phyloP scores from a whole-genome alignment of 108 stramenopile genomes.

The Fistulifera pelliculosa region DNA sequence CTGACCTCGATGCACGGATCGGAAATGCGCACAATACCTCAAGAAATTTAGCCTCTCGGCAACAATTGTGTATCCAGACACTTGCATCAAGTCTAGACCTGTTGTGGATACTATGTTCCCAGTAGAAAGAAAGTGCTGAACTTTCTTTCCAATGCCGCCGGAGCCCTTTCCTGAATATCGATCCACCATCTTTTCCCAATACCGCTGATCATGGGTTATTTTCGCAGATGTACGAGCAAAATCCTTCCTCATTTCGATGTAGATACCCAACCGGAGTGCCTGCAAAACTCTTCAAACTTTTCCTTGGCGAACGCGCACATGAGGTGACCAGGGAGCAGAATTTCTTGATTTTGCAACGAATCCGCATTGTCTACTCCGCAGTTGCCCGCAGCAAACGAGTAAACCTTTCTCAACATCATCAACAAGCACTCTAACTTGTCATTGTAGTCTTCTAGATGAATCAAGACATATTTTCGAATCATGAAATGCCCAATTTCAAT shows the following conservation, averaged over 20 bases:
- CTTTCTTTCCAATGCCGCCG: constrained; percentile 78
- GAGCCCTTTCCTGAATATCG: constrained; percentile 57
- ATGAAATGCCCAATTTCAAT: constrained; percentile 84
- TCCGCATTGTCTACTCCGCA: constrained; percentile 96
- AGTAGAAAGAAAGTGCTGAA: constrained; percentile 89
- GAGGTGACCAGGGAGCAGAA: constrained; percentile 91
- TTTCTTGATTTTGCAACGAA: constrained; percentile 91
- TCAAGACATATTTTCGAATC: constrained; percentile 73
- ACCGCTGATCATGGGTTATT: constrained; percentile 33
- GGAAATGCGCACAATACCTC: constrained; percentile 94
- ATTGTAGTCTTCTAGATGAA: constrained; percentile 71
- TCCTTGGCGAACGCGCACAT: constrained; percentile 88
- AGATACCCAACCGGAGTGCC: constrained; percentile 54
- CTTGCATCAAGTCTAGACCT: constrained; percentile 97
- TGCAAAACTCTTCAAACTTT: constrained; percentile 85
- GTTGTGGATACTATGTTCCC: constrained; percentile 90
- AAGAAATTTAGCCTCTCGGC: constrained; percentile 96
- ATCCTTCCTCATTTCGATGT: constrained; percentile 66
- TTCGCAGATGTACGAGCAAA: constrained; percentile 25
- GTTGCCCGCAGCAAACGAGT: constrained; percentile 88
- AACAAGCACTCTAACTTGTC: constrained; percentile 91
- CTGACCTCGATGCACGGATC: constrained; percentile 97
- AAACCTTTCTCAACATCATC: constrained; percentile 87
- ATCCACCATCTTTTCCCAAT: constrained; percentile 66
- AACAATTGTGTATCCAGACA: constrained; percentile 95